These are phyloP conservation scores for Vicia sativa DNA, from an alignment of 306 rosid species.

Conservation along the genomic window DNA sequence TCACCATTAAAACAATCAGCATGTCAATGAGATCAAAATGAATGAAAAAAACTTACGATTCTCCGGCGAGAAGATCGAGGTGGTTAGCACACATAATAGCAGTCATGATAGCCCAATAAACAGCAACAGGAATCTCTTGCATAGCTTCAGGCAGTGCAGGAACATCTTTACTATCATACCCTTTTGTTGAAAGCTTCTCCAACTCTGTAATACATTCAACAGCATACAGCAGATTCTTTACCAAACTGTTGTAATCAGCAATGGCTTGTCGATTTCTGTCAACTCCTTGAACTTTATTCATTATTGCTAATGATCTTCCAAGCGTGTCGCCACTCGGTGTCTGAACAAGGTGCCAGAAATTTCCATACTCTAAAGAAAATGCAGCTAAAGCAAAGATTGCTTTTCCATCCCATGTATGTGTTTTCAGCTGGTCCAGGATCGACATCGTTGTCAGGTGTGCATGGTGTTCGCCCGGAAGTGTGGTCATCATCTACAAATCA, in stretches of 20 bases:
- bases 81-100: conserved; percentile 42
- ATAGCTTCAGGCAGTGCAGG: conserved; percentile 43
- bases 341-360: conserved; percentile 44
- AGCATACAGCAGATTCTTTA: conserved; percentile 40
- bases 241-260: conserved; percentile 39
- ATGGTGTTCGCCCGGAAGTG: conserved; percentile 38
- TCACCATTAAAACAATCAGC: no score
- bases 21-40: no score
- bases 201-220: conserved; percentile 60
- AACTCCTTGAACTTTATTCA: conserved; percentile 36
- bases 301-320: conserved; percentile 45
- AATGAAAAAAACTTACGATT: conserved; percentile 33
- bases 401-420: conserved; percentile 69
- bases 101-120: conserved; percentile 52
- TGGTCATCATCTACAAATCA: conserved; percentile 42
- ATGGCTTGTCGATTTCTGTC: conserved; percentile 37
- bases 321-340: conserved; percentile 39
- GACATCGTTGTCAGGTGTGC: conserved; percentile 47
- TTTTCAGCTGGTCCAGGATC: conserved; percentile 44
- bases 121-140: conserved; percentile 48
- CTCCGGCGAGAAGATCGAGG: conserved; percentile 37
- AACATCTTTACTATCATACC: conserved; percentile 40
- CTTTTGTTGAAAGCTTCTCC: conserved; percentile 50
- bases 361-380: conserved; percentile 45
- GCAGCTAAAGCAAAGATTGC: conserved; percentile 52